Percentiles rank a stretch among this genome's conserved stretches.
phyloP scores from a whole-genome alignment of 345 rosid species.

The Populus deltoides region DNA sequence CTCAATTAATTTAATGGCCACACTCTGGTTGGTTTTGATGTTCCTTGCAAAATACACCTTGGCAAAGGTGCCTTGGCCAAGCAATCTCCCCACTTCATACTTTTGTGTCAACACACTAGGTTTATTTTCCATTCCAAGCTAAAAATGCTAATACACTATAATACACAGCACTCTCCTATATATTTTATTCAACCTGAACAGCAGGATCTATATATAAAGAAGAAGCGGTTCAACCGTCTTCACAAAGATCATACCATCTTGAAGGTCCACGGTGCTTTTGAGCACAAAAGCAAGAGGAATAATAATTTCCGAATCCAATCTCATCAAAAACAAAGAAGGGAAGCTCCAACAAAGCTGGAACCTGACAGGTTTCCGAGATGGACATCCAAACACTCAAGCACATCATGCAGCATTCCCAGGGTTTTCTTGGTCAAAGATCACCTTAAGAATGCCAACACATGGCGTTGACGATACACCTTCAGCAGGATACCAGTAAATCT shows the following conservation, averaged over 20 bases:
- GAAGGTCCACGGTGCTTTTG: neutral
- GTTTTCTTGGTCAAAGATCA: neutral
- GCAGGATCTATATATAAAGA: neutral
- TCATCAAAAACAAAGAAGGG: constrained; percentile 10
- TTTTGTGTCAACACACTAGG: constrained; percentile 24
- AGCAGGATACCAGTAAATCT: neutral
- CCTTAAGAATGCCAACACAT: neutral
- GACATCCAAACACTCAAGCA: constrained; percentile 14
- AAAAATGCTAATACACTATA: neutral
- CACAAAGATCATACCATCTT: constrained; percentile 14
- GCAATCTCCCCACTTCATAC: constrained; percentile 30
- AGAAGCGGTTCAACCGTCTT: constrained; percentile 21
- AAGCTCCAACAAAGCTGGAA: neutral
- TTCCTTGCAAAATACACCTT: constrained; percentile 32
- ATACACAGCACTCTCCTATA: neutral
- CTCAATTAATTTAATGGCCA: constrained; percentile 24
- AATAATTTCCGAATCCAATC: constrained; percentile 5
- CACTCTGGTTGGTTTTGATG: constrained; percentile 25
- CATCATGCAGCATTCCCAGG: constrained; percentile 34
- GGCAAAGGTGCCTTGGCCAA: constrained; percentile 37
- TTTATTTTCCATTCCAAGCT: constrained; percentile 22
- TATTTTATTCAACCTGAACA: neutral
- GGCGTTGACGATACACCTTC: neutral
- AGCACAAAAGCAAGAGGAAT: neutral
- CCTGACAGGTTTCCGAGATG: neutral